Percentiles rank a stretch among this genome's conserved stretches.
These are phyloP conservation scores for Picea mariana DNA, from an alignment of 83 land plant species.

Conservation along the genomic window DNA sequence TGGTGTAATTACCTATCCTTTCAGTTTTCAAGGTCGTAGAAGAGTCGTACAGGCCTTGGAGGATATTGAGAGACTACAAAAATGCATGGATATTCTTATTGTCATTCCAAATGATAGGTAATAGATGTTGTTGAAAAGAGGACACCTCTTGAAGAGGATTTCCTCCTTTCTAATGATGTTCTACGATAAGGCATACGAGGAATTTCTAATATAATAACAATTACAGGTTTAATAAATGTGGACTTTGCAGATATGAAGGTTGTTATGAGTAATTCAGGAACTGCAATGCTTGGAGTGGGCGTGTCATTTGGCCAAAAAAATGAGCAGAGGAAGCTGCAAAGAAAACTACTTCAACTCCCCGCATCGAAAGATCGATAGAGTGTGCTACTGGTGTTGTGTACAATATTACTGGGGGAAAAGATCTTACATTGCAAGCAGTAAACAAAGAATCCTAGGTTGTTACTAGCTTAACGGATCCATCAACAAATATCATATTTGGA, in stretches of 20 bases:
- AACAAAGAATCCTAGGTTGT: slow-evolving; percentile 93
- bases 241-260: slow-evolving; percentile 91
- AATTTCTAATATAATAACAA: slow-evolving; percentile 90
- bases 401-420: slow-evolving; percentile 89
- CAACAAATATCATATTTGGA: slow-evolving; percentile 93
- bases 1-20: no score
- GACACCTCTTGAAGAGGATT: slow-evolving; percentile 91
- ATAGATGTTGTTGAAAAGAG: slow-evolving; percentile 79
- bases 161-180: slow-evolving; percentile 91
- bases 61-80: slow-evolving; percentile 82
- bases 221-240: slow-evolving; percentile 85
- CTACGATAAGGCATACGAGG: slow-evolving; percentile 95
- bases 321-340: slow-evolving; percentile 86
- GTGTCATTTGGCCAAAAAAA: slow-evolving; percentile 69
- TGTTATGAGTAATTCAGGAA: slow-evolving; percentile 77
- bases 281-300: slow-evolving; percentile 91
- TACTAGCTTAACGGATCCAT: slow-evolving; percentile 94
- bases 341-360: slow-evolving; percentile 85
- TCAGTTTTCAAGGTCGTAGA: slow-evolving; percentile 92
- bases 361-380: slow-evolving; percentile 83
- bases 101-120: slow-evolving; percentile 94
- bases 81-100: slow-evolving; percentile 86
- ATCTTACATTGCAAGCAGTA: slow-evolving; percentile 92
- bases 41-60: slow-evolving; percentile 87
- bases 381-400: slow-evolving; percentile 91